Conservation (phyloP, 2,329 filamentous ascomycete genomes). For the Lasiodiplodia gonubiensis region DNA sequence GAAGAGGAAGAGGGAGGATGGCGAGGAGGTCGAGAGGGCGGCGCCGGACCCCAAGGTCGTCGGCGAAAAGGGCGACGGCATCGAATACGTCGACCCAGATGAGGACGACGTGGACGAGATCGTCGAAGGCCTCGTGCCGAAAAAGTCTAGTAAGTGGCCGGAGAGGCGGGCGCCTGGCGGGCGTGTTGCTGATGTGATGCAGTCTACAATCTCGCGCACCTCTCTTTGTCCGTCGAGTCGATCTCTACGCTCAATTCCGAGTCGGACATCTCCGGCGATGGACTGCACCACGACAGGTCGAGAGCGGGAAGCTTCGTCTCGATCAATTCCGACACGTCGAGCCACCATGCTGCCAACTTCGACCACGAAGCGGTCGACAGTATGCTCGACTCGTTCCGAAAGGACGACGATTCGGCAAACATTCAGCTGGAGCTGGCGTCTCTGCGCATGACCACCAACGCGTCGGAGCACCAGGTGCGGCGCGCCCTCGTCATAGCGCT, state of each 20-base stretch:
- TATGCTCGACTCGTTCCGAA: constrained; percentile 82
- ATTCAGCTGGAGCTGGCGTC: constrained; percentile 94
- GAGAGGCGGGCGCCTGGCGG: no score
- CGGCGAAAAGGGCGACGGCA: constrained; percentile 64
- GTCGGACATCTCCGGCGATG: constrained; percentile 47
- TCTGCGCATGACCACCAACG: constrained; percentile 87
- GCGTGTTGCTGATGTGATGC: neutral
- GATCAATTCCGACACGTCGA: constrained; percentile 63
- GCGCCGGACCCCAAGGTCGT: constrained; percentile 59
- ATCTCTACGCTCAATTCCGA: constrained; percentile 69
- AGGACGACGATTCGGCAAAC: constrained; percentile 75
- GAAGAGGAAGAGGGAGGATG: constrained; percentile 53
- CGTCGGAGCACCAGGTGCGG: constrained; percentile 86
- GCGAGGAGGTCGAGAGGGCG: constrained; percentile 44
- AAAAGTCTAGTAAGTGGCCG: constrained; percentile 42
- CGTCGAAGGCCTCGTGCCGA: constrained; percentile 46
- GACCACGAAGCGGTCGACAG: constrained; percentile 86
- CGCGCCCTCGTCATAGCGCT: constrained; percentile 85
- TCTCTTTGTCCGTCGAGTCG: constrained; percentile 57
- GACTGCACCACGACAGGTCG: constrained; percentile 62
- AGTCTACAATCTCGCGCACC: constrained; percentile 59
- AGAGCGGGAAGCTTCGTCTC: constrained; percentile 75
- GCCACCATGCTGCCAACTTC: constrained; percentile 66
- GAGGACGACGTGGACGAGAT: constrained; percentile 68
- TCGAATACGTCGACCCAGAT: constrained; percentile 63